Evolutionary conservation across 305 asterid genomes (phyloP).

Genomic region (Solanum hybrid): DNA sequence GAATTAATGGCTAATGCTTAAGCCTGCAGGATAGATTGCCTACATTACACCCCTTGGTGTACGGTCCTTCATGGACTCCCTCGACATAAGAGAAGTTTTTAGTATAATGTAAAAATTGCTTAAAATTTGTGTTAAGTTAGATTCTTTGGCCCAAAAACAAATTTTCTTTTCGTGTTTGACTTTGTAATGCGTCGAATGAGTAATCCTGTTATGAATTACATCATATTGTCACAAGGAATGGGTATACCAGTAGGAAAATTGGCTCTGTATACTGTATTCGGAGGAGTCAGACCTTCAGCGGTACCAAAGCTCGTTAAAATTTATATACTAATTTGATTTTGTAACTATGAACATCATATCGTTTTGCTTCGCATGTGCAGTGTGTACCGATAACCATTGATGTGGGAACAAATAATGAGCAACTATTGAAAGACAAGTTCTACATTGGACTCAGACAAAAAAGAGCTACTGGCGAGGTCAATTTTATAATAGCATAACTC

Average conservation of each 20-base stretch:
- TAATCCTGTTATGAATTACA: background rate
- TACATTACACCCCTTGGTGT: no score
- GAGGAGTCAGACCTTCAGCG: constrained; percentile 76
- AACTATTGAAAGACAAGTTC: constrained; percentile 57
- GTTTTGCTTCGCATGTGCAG: constrained; percentile 15
- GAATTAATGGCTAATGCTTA: no score
- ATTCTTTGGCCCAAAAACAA: background rate
- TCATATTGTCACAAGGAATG: constrained; percentile 50
- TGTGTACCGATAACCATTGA: constrained; percentile 80
- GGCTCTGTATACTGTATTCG: constrained; percentile 64
- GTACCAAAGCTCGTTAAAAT: constrained; percentile 16
- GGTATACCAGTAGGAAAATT: constrained; percentile 80
- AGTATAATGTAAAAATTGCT: background rate
- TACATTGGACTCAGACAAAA: constrained; percentile 74
- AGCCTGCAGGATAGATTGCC: no score
- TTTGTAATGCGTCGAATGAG: background rate
- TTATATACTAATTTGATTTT: background rate
- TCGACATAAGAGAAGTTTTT: background rate
- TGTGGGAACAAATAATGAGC: constrained; percentile 73
- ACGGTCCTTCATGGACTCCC: no score
- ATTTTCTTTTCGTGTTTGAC: background rate
- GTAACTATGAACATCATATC: background rate
- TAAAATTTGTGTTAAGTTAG: background rate
- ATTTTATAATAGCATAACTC: background rate
- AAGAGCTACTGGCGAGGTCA: constrained; percentile 72